These are phyloP conservation scores for Paxillus ammoniavirescens DNA, from an alignment of 768 basidiomycete genomes.

Conservation along the genomic window DNA sequence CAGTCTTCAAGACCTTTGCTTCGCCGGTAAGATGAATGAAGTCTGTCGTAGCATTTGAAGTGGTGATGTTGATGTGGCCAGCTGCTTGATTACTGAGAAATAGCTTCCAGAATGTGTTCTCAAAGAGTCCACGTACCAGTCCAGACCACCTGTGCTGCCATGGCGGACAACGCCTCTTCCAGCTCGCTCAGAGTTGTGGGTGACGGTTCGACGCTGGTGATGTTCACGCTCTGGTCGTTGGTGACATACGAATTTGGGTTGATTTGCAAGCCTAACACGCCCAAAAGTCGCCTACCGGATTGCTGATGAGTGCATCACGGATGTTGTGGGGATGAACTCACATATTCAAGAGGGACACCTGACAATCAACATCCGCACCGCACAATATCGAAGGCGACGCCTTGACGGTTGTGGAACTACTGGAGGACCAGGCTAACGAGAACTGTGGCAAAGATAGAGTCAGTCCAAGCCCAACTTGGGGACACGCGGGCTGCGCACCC, in stretches of 20 bases:
- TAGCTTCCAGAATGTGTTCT: background rate
- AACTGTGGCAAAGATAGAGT: background rate
- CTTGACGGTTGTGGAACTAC: background rate
- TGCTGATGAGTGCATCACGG: too few relatives aligned
- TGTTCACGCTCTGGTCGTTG: background rate
- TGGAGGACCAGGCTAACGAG: background rate
- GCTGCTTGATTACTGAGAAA: background rate
- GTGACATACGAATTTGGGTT: background rate
- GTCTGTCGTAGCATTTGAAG: background rate
- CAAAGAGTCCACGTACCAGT: background rate
- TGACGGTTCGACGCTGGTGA: background rate
- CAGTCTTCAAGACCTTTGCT: background rate
- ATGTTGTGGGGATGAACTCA: background rate
- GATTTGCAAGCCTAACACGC: background rate
- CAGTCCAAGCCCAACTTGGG: background rate
- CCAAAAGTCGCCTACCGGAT: background rate
- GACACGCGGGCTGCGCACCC: background rate
- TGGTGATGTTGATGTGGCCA: background rate
- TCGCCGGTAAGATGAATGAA: background rate
- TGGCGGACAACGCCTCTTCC: background rate
- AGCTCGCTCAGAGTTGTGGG: background rate
- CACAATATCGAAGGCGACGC: background rate
- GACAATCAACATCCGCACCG: background rate
- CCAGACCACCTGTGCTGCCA: background rate
- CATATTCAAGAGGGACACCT: background rate